Percentiles rank a stretch among this genome's conserved stretches.
phyloP scores from a whole-genome alignment of 352 stramenopile species.

The Phytophthora podocarpi region DNA sequence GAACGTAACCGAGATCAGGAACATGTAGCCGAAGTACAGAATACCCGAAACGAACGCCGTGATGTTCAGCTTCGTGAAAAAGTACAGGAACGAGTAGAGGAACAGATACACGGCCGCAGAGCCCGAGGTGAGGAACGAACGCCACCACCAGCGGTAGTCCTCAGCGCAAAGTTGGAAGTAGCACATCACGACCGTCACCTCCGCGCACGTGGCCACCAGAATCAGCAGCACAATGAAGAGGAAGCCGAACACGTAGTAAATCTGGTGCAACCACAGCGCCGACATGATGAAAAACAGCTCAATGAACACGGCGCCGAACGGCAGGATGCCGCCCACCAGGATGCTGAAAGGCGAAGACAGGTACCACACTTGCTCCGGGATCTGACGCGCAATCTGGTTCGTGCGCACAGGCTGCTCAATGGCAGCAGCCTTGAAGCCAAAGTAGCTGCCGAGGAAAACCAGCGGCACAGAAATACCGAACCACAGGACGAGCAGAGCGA shows the following conservation, averaged over 20 bases:
- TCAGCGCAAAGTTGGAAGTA: slow-evolving; percentile 99
- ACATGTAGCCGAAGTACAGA: slow-evolving; percentile 99
- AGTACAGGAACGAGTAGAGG: slow-evolving; percentile 99
- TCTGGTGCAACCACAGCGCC: slow-evolving; percentile 98
- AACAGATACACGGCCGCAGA: slow-evolving; percentile 98
- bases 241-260: slow-evolving; percentile 99
- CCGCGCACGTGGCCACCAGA: slow-evolving; percentile 96
- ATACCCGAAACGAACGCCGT: slow-evolving; percentile 92
- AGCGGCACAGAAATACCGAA: slow-evolving; percentile 98
- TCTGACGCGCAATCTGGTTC: slow-evolving; percentile 91
- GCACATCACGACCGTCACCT: slow-evolving; percentile 99
- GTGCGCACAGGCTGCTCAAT: slow-evolving; percentile 91
- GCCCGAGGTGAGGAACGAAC: slow-evolving; percentile 96
- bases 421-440: slow-evolving; percentile 91
- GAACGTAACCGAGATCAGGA: slow-evolving; percentile 96
- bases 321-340: slow-evolving; percentile 97
- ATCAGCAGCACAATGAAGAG: slow-evolving; percentile 99
- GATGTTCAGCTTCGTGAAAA: slow-evolving; percentile 98
- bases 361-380: slow-evolving; percentile 97
- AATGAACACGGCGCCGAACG: slow-evolving; percentile 99
- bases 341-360: slow-evolving; percentile 94
- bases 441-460: slow-evolving; percentile 98
- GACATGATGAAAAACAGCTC: slow-evolving; percentile 99
- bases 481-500: slow-evolving; percentile 97
- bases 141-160: slow-evolving; percentile 99